phyloP scores from a whole-genome alignment of 495 filamentous ascomycete genomes.

The Penicillium subrubescens region DNA sequence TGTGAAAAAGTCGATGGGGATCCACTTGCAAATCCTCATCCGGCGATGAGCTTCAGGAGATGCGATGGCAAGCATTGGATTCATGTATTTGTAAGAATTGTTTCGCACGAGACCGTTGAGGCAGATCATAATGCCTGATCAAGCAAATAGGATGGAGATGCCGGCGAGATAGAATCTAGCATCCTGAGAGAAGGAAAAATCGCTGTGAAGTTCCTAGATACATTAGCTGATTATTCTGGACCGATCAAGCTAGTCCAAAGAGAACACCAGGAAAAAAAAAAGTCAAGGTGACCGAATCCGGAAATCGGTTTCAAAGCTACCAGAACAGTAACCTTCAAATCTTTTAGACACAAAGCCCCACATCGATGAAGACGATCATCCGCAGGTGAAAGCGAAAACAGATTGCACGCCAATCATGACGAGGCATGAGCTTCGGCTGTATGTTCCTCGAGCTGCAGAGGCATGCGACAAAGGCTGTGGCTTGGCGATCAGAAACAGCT shows the following conservation, averaged over 20 bases:
- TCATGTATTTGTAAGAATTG: slow-evolving; percentile 1
- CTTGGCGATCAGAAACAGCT: neutral
- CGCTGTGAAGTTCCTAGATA: neutral
- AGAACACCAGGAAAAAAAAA: neutral
- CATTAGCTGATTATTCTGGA: neutral
- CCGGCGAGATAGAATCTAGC: neutral
- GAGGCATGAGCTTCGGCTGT: neutral
- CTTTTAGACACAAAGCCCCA: neutral
- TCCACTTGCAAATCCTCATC: slow-evolving; percentile 29
- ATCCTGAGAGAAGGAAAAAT: neutral
- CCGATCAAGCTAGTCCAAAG: neutral
- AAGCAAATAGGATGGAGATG: neutral
- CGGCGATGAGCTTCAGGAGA: slow-evolving; percentile 25
- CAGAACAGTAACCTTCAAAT: neutral
- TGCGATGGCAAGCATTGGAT: slow-evolving; percentile 1
- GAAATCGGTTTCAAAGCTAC: neutral
- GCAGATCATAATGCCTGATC: neutral
- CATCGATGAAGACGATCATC: slow-evolving; percentile 5
- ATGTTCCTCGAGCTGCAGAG: neutral
- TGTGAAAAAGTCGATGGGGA: neutral
- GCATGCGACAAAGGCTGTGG: neutral
- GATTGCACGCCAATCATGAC: neutral
- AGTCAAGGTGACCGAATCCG: neutral
- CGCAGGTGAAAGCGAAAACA: neutral
- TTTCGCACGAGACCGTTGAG: neutral